phyloP scores from a whole-genome alignment of 108 stramenopile species.

The Pseudonitzschia pungens region DNA sequence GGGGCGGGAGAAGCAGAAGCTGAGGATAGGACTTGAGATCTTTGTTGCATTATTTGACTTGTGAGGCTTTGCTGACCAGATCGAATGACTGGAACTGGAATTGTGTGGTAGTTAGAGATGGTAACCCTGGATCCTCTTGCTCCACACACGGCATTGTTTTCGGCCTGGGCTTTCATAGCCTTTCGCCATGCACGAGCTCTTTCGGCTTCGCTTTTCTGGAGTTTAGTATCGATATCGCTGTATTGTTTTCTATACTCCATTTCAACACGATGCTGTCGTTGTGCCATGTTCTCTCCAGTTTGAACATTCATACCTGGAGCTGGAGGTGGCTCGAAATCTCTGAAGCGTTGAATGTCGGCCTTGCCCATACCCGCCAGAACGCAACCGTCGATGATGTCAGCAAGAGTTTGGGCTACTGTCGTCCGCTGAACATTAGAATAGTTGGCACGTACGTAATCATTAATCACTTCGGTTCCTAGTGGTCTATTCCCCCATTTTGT shows the following conservation, averaged over 20 bases:
- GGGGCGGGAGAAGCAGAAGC: constrained; percentile 30
- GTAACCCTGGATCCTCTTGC: constrained; percentile 7
- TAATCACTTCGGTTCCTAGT: constrained; percentile 32
- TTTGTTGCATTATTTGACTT: constrained; percentile 15
- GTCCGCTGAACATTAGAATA: neutral
- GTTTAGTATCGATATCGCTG: constrained; percentile 26
- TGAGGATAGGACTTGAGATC: neutral
- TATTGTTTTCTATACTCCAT: constrained; percentile 22
- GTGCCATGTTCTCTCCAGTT: constrained; percentile 54
- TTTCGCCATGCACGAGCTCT: constrained; percentile 49
- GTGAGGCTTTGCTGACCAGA: constrained; percentile 23
- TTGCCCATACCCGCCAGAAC: constrained; percentile 24
- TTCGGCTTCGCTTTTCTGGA: constrained; percentile 54
- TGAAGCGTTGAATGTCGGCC: constrained; percentile 19
- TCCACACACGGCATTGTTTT: constrained; percentile 1
- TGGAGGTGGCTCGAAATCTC: constrained; percentile 54
- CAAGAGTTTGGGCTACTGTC: constrained; percentile 31
- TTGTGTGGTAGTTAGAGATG: constrained; percentile 18
- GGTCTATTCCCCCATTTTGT: constrained; percentile 25
- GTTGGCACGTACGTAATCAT: constrained; percentile 25
- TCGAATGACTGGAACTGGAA: constrained; percentile 33
- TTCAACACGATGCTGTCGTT: constrained; percentile 47
- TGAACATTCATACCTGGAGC: constrained; percentile 25
- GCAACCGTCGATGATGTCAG: constrained; percentile 46
- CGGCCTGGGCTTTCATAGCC: constrained; percentile 51